Evolutionary conservation across 192 early-diverging fungal species (phyloP).

Genomic region (Backusella australiensis): DNA sequence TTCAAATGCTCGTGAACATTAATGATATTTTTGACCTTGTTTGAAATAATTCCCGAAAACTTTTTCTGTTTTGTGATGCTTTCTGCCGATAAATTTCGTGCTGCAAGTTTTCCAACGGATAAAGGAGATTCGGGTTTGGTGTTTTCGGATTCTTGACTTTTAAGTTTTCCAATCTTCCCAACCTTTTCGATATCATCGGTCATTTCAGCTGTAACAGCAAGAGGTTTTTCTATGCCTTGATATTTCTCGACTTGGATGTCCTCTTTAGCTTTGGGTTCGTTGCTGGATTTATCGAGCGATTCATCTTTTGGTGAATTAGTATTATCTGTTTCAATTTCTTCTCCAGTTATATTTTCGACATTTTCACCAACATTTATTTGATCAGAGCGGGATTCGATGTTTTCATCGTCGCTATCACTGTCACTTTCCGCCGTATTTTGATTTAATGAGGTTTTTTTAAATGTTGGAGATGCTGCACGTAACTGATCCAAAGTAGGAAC

Average conservation of each 20-base stretch:
- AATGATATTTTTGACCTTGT: constrained; percentile 1
- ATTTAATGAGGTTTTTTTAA: background rate
- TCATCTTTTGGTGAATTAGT: background rate
- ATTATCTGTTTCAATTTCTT: background rate
- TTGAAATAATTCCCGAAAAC: background rate
- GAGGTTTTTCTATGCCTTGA: background rate
- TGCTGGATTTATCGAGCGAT: background rate
- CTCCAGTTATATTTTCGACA: background rate
- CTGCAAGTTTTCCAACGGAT: background rate
- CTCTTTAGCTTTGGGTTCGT: background rate
- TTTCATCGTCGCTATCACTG: constrained; percentile 6
- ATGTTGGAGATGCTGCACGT: background rate
- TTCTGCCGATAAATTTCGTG: background rate
- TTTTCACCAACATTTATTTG: background rate
- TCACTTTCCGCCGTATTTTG: background rate
- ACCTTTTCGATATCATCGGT: background rate
- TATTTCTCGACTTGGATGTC: background rate
- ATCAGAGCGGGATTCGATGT: background rate
- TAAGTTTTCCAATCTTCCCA: background rate
- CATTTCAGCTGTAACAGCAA: background rate
- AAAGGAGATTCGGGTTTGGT: background rate
- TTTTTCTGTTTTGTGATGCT: background rate
- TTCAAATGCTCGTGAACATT: constrained; percentile 7
- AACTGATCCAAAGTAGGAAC: constrained; percentile 12
- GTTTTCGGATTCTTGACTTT: background rate